Conservation (phyloP, 75 land plant species). For the Larix kaempferi region DNA sequence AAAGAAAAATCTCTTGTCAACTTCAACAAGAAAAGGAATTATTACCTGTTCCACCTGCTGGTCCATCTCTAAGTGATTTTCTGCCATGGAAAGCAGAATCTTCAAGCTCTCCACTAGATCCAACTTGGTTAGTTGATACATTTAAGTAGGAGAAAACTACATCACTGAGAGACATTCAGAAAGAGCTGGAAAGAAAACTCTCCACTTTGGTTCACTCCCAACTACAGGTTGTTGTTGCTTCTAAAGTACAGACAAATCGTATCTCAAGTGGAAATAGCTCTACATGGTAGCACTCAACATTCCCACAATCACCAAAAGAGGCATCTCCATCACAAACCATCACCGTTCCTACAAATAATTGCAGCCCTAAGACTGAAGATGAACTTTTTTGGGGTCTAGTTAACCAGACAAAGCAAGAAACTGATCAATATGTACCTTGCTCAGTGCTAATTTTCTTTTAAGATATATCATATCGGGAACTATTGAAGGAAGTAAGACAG, state of each 20-base stretch:
- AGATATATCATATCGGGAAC: too few species aligned
- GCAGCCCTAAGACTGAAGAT: slow-evolving; percentile 62
- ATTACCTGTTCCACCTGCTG: slow-evolving; percentile 67
- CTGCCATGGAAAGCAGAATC: slow-evolving; percentile 65
- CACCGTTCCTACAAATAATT: slow-evolving; percentile 19
- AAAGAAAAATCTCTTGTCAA: slow-evolving; percentile 28
- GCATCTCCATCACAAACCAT: slow-evolving; percentile 41
- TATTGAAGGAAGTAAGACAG: neutral
- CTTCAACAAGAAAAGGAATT: slow-evolving; percentile 52
- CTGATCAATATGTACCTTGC: slow-evolving; percentile 42
- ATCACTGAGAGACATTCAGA: slow-evolving; percentile 86
- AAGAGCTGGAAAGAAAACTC: slow-evolving; percentile 66
- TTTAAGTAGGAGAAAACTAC: neutral
- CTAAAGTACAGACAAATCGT: slow-evolving; percentile 45
- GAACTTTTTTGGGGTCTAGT: slow-evolving; percentile 93
- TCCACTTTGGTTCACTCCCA: neutral
- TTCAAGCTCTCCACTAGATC: slow-evolving; percentile 29
- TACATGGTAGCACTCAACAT: slow-evolving; percentile 27
- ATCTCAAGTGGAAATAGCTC: slow-evolving; percentile 24
- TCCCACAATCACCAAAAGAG: slow-evolving; percentile 30
- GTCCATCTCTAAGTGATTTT: slow-evolving; percentile 91
- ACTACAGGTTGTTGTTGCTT: slow-evolving; percentile 32
- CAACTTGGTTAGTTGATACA: slow-evolving; percentile 71
- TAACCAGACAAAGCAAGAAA: slow-evolving; percentile 48
- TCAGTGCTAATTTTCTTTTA: neutral